Evolutionary conservation across 495 filamentous ascomycete species (phyloP).

Genomic region (Sordaria brevicollis): DNA sequence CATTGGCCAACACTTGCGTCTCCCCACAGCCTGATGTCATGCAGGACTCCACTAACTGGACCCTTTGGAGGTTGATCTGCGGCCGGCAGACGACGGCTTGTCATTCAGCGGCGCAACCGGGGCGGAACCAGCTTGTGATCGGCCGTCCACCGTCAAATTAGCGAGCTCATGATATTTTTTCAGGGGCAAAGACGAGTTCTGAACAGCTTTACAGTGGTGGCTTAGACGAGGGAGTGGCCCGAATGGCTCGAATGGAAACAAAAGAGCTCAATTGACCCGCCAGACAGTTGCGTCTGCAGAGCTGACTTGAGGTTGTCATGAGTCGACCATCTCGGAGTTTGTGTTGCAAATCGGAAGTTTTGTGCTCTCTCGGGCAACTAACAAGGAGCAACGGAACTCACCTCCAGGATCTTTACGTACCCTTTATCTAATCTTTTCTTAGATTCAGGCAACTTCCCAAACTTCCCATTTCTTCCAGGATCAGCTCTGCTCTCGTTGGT

Average conservation of each 20-base stretch:
- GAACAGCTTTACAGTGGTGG: background rate
- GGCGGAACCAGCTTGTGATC: background rate
- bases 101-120: background rate
- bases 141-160: background rate
- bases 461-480: background rate
- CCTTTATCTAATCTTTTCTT: background rate
- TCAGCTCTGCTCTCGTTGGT: background rate
- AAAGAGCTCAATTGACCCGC: background rate
- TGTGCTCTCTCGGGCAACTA: background rate
- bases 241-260: background rate
- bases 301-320: background rate
- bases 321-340: background rate
- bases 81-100: background rate
- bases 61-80: background rate
- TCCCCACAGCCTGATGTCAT: background rate
- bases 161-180: background rate
- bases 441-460: background rate
- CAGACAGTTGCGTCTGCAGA: background rate
- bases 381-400: background rate
- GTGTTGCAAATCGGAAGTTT: background rate
- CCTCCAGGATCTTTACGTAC: background rate
- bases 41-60: background rate
- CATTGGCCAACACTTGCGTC: background rate
- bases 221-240: background rate
- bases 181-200: background rate